These are phyloP conservation scores for Samsoniella hepiali DNA, from an alignment of 2,329 filamentous ascomycete genomes.

Conservation along the genomic window DNA sequence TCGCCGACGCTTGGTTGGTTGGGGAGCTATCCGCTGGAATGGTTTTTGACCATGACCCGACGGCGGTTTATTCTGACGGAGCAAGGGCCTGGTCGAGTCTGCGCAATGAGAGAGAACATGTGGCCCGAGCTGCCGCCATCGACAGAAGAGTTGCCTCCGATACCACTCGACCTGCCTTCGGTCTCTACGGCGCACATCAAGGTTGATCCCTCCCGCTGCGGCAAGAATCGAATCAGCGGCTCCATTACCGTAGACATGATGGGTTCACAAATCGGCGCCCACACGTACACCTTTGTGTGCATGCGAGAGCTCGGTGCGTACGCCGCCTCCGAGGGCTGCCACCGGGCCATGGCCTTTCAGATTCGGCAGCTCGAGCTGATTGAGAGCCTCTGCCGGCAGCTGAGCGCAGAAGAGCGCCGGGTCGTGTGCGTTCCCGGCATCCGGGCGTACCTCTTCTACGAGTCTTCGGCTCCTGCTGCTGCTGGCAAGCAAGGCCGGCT, in stretches of 20 bases:
- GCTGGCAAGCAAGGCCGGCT: neutral
- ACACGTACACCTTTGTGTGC: neutral
- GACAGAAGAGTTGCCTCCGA: neutral
- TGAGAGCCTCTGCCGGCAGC: neutral
- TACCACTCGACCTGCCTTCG: neutral
- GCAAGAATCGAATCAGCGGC: neutral
- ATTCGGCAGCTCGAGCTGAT: constrained; percentile 2
- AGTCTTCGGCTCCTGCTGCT: neutral
- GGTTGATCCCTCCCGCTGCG: neutral
- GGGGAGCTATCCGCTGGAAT: neutral
- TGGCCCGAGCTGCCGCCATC: neutral
- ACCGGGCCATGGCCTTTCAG: neutral
- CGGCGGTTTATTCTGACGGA: neutral
- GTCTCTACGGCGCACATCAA: neutral
- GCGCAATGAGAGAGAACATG: neutral
- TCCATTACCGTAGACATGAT: neutral
- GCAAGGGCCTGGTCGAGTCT: neutral
- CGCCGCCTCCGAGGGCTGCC: neutral
- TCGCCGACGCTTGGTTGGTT: neutral
- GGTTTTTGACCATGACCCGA: neutral
- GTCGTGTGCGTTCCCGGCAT: neutral
- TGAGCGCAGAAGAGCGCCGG: neutral
- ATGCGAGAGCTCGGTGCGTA: neutral
- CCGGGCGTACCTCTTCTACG: neutral
- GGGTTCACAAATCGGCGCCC: neutral